A percentile compares a stretch with the other conserved stretches of the same genome.
phyloP scores from a whole-genome alignment of 2,329 filamentous ascomycete genomes.

The Tothia fuscella region DNA sequence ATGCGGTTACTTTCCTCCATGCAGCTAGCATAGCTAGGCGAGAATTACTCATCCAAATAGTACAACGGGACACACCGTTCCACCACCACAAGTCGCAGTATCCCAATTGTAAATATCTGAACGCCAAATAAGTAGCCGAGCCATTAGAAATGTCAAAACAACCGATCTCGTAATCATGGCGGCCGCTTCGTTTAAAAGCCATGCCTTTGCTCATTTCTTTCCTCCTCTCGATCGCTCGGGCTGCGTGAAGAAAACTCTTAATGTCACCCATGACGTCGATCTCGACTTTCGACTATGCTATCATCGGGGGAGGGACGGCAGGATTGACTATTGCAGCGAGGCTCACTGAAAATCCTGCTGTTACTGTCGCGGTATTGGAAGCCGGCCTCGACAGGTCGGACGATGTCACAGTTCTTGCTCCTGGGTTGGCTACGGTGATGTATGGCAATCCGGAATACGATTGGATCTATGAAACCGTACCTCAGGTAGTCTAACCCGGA shows the following conservation, averaged over 20 bases:
- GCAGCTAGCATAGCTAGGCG: too few relatives aligned
- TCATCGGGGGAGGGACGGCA: slow-evolving; percentile 9
- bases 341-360: slow-evolving; percentile 4
- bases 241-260: not conserved
- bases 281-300: not conserved
- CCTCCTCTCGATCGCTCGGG: not conserved
- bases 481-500: not conserved
- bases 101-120: too few relatives aligned
- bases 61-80: too few relatives aligned
- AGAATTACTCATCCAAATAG: too few relatives aligned
- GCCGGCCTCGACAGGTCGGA: slow-evolving; percentile 4
- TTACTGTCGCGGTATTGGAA: slow-evolving; percentile 7
- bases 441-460: slow-evolving; percentile 6
- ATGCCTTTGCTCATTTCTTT: too few relatives aligned
- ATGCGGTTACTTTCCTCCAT: too few relatives aligned
- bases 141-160: too few relatives aligned
- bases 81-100: too few relatives aligned
- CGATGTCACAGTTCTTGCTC: not conserved
- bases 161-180: too few relatives aligned
- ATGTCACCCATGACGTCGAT: too few relatives aligned
- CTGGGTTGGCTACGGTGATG: not conserved
- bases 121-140: too few relatives aligned
- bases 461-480: slow-evolving; percentile 3
- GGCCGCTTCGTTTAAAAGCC: too few relatives aligned
- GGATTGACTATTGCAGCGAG: slow-evolving; percentile 11